Conservation (phyloP, 2,329 filamentous ascomycete genomes). For the Phoma sp. region DNA sequence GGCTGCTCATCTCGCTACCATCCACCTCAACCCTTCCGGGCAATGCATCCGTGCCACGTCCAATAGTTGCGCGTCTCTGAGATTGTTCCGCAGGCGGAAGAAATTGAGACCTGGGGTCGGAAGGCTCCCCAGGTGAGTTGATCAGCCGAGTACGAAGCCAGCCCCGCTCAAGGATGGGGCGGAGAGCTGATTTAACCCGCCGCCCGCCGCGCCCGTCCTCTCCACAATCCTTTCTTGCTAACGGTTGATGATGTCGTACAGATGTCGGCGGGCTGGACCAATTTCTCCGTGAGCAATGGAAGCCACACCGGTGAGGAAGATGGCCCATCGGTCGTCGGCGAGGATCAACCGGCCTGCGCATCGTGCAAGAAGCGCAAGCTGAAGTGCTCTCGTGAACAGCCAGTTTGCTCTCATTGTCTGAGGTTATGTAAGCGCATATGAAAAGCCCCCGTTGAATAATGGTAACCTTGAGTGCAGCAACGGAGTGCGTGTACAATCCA, state of each 20-base stretch:
- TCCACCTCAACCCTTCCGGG: conserved; percentile 2
- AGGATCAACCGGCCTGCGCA: conserved; percentile 40
- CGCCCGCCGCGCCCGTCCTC: conserved; percentile 29
- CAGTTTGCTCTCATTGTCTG: conserved; percentile 42
- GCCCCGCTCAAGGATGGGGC: conserved; percentile 30
- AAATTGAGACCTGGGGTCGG: conserved; percentile 11
- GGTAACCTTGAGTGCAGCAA: conserved; percentile 28
- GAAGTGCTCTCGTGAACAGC: conserved; percentile 39
- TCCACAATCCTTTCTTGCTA: conserved; percentile 29
- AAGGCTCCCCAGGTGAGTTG: conserved; percentile 11
- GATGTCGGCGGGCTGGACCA: conserved; percentile 43
- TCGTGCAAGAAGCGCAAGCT: conserved; percentile 44
- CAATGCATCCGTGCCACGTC: conserved; percentile 13
- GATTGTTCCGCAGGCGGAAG: background rate
- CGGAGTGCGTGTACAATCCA: conserved; percentile 39
- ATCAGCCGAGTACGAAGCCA: conserved; percentile 30
- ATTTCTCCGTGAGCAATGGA: conserved; percentile 38
- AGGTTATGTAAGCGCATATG: conserved; percentile 35
- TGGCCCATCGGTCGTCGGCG: conserved; percentile 30
- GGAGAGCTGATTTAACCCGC: conserved; percentile 35
- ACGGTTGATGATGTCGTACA: conserved; percentile 29
- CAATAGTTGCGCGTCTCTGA: conserved; percentile 8
- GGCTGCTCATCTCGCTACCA: background rate
- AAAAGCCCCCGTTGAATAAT: background rate
- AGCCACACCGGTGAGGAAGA: conserved; percentile 35